Evolutionary conservation across 257 asterid genomes (phyloP), one percentile per base, ranked within the genome.

Genomic region (Salvia rosmarinus): DNA sequence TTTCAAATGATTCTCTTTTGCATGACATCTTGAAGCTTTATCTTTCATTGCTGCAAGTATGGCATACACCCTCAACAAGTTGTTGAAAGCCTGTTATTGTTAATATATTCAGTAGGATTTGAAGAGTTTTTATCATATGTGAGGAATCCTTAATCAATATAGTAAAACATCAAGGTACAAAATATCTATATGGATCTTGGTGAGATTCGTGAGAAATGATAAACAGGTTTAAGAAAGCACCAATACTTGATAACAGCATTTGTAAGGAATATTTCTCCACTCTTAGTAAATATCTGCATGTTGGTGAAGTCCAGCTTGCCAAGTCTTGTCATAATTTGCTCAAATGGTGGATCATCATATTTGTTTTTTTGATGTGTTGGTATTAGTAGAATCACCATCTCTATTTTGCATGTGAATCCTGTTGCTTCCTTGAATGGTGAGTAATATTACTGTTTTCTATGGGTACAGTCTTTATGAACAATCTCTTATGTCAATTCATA

Each of bases 1-100:
- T 32, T 23, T 64, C 16, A 16, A 39, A 13, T 28, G 20, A 11
- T 34, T 37, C 5, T 47, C 11, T 3, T 32, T 55, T 4, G 64
- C 49, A 62, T 35, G 44, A 55, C 13, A 34, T 54, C 25, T 44
- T 30, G 50, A 64, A 64, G 64, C 55, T 32, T 56, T 66, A 30
- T 21, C 49, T 35, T 43, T 67, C 52, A 37, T 11, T 43, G 17
- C 35, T 56, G 63, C 42, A 19, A 55, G 37, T 25, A 21, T 23
- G 35, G 1, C 19, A 56, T 21, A 11, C 32, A 10, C 4, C 39
- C 62, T 56, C 37, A 46, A 46, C 8, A 57, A 35, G 25, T 46
- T 9, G 16, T 66, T 57, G 17, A 52, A 39, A 39, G 6, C 30
- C 37, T 23, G 34, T 64, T 42, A 5, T 46, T 64, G 21, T 17